A percentile compares a stretch with the other conserved stretches of the same genome.
Conservation (phyloP, 2,329 filamentous ascomycete species). For the Cylindrodendrum hubeiense region DNA sequence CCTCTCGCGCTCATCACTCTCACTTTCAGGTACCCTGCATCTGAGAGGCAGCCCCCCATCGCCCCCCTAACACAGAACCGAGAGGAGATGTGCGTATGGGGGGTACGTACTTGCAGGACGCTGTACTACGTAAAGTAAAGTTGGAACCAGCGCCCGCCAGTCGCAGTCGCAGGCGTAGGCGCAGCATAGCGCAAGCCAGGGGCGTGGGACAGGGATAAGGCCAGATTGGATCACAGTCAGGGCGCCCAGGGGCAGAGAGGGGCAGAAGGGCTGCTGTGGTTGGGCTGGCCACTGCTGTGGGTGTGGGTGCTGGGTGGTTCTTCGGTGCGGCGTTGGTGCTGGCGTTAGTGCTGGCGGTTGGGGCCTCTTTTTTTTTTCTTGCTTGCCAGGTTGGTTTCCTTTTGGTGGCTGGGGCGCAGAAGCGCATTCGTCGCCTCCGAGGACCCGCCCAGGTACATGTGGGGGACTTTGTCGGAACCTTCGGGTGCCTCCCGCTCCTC, state of each 20-base stretch:
- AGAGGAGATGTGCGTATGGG: background rate
- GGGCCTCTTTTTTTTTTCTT: background rate
- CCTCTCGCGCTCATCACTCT: background rate
- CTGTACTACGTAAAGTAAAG: constrained; percentile 12
- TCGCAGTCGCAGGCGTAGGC: constrained; percentile 9
- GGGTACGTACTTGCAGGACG: constrained; percentile 13
- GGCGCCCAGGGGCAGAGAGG: constrained; percentile 13
- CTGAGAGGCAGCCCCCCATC: background rate
- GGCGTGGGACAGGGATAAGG: constrained; percentile 11
- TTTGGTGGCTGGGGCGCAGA: constrained; percentile 14
- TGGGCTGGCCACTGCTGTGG: constrained; percentile 5
- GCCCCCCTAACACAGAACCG: background rate
- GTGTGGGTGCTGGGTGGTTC: constrained; percentile 8
- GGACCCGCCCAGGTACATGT: constrained; percentile 12
- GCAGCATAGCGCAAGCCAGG: constrained; percentile 13
- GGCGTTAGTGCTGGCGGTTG: constrained; percentile 11
- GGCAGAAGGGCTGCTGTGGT: constrained; percentile 2
- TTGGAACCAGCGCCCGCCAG: constrained; percentile 26
- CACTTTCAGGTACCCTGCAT: background rate
- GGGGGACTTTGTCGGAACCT: constrained; percentile 10
- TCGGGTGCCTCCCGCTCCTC: constrained; percentile 17
- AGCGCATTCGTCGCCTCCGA: constrained; percentile 16
- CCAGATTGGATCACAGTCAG: background rate
- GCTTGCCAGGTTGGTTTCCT: constrained; percentile 10
- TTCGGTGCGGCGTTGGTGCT: background rate